phyloP scores from a whole-genome alignment of 768 basidiomycete genomes.

The Hydnum rufescens region DNA sequence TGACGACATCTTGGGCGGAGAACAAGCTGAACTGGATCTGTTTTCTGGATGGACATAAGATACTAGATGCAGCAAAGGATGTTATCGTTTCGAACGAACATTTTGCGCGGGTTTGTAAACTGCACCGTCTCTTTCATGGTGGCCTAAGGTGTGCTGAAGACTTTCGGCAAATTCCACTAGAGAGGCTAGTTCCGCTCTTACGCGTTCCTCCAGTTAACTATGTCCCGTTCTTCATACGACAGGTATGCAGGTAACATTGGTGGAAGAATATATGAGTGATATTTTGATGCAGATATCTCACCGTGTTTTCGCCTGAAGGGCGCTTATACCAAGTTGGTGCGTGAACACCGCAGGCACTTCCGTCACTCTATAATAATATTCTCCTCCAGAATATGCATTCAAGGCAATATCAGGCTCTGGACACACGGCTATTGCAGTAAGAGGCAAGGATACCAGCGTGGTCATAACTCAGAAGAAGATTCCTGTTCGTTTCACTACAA shows the following conservation, averaged over 20 bases:
- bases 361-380: not conserved
- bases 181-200: not conserved
- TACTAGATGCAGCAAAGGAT: not conserved
- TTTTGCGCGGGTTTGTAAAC: conserved; percentile 64
- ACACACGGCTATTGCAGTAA: conserved; percentile 78
- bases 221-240: conserved; percentile 93
- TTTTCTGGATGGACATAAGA: conserved; percentile 35
- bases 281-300: conserved; percentile 43
- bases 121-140: conserved; percentile 67
- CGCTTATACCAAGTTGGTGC: conserved; percentile 95
- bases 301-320: conserved; percentile 94
- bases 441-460: conserved; percentile 87
- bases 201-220: conserved; percentile 20
- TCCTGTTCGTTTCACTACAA: conserved; percentile 36
- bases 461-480: conserved; percentile 98
- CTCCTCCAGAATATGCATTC: conserved; percentile 80
- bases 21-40: conserved; percentile 90
- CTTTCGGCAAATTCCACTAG: not conserved
- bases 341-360: conserved; percentile 19
- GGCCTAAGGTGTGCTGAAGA: not conserved
- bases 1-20: conserved; percentile 87
- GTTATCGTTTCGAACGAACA: conserved; percentile 26
- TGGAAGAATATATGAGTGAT: not conserved
- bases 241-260: conserved; percentile 26
- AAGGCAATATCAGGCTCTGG: conserved; percentile 97